Evolutionary conservation across 768 basidiomycete species (phyloP).

Genomic region (Pulveroboletus sp.): DNA sequence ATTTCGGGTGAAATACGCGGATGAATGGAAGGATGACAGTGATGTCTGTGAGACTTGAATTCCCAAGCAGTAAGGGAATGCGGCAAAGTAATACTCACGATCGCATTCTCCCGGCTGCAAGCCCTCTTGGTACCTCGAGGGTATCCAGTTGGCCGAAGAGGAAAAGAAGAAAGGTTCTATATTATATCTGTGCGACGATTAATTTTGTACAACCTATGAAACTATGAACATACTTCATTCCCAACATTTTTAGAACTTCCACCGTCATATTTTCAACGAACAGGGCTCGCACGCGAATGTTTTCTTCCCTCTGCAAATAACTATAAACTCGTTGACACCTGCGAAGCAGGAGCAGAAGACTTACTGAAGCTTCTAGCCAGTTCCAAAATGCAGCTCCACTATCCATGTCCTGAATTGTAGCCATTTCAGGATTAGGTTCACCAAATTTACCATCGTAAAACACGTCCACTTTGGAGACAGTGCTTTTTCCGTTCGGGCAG

Average conservation of each 20-base stretch:
- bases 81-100: constrained; percentile 41
- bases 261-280: constrained; percentile 50
- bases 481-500: constrained; percentile 13
- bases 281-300: constrained; percentile 43
- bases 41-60: constrained; percentile 40
- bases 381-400: constrained; percentile 34
- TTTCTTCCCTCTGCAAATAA: constrained; percentile 26
- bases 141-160: constrained; percentile 63
- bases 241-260: constrained; percentile 52
- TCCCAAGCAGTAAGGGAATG: not conserved
- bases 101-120: constrained; percentile 39
- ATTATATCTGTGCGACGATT: constrained; percentile 35
- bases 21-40: constrained; percentile 54
- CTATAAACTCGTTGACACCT: not conserved
- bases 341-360: constrained; percentile 10
- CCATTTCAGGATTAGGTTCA: not conserved
- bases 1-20: constrained; percentile 29
- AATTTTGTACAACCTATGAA: not conserved
- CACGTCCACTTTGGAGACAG: constrained; percentile 26
- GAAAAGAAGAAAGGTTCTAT: constrained; percentile 67
- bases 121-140: constrained; percentile 58
- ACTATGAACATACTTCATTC: constrained; percentile 40
- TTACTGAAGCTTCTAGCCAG: constrained; percentile 31
- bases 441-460: constrained; percentile 9
- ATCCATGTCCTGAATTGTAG: constrained; percentile 2